These are phyloP conservation scores for Backusella parvicylindrica DNA, from an alignment of 192 early-diverging fungal species.

Conservation along the genomic window DNA sequence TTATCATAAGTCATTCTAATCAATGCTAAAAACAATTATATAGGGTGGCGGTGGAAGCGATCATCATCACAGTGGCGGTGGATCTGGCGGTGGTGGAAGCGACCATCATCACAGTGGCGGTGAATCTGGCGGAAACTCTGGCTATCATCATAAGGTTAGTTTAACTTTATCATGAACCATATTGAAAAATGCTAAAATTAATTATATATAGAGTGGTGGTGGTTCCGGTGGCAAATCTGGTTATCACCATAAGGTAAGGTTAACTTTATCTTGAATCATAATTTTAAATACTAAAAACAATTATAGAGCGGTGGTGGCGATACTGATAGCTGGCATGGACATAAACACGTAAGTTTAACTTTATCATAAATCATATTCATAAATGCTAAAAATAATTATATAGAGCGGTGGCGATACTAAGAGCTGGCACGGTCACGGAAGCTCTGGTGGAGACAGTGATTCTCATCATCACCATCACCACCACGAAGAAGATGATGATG, in stretches of 20 bases:
- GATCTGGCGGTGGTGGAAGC: no score
- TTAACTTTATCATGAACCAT: neutral
- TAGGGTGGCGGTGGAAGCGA: no score
- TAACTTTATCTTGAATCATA: no score
- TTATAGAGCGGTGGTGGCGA: constrained; percentile 4
- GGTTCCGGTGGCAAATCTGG: neutral
- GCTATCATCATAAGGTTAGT: neutral
- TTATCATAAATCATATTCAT: neutral
- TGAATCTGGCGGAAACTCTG: neutral
- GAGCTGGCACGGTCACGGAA: constrained; percentile 28
- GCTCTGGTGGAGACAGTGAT: constrained; percentile 46
- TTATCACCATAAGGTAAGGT: no score
- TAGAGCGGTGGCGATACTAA: neutral
- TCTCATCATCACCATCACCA: neutral
- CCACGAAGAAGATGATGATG: constrained; percentile 12
- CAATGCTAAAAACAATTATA: no score
- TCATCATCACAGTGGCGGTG: no score
- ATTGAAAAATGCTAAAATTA: neutral
- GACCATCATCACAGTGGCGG: no score
- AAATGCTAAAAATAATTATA: neutral
- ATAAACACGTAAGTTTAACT: neutral
- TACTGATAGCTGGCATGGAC: neutral
- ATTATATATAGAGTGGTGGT: neutral
- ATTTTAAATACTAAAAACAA: no score
- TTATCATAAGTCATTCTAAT: no score